phyloP scores from a whole-genome alignment of 768 basidiomycete species.

The Lactifluus hygrophoroides region DNA sequence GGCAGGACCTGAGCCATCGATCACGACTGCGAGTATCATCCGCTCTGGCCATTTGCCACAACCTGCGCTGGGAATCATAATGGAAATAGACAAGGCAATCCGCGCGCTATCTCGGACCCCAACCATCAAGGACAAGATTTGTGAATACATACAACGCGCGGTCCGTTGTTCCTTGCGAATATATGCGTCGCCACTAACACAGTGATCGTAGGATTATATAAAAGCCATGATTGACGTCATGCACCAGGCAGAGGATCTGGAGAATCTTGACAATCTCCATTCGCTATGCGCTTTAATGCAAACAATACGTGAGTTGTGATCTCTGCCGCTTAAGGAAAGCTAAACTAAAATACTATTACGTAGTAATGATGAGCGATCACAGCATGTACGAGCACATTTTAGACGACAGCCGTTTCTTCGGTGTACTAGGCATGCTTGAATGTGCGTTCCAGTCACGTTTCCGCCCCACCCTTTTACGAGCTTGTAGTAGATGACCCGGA shows the following conservation, averaged over 20 bases:
- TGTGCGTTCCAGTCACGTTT: conserved; percentile 46
- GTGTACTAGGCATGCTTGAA: conserved; percentile 94
- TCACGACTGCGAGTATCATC: conserved; percentile 56
- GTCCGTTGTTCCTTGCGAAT: conserved; percentile 37
- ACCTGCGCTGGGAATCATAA: conserved; percentile 69
- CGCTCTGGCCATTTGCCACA: conserved; percentile 66
- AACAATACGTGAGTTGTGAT: conserved; percentile 65
- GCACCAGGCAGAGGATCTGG: conserved; percentile 85
- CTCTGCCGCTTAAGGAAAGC: not conserved
- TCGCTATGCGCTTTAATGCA: conserved; percentile 89
- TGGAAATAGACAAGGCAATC: conserved; percentile 71
- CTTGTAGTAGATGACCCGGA: conserved; percentile 79
- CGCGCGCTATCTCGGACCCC: conserved; percentile 67
- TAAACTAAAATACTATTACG: not conserved
- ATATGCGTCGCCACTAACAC: not conserved
- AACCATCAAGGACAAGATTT: conserved; percentile 70
- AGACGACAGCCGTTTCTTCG: conserved; percentile 85
- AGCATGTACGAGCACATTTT: conserved; percentile 90
- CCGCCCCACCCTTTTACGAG: conserved; percentile 9
- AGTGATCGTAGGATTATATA: conserved; percentile 64
- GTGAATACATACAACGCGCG: conserved; percentile 80
- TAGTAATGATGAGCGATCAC: conserved; percentile 95
- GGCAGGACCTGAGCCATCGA: conserved; percentile 45
- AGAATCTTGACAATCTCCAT: conserved; percentile 85
- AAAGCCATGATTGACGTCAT: conserved; percentile 78